phyloP scores from a whole-genome alignment of 2,329 filamentous ascomycete genomes.

The Fusarium denticulatum region DNA sequence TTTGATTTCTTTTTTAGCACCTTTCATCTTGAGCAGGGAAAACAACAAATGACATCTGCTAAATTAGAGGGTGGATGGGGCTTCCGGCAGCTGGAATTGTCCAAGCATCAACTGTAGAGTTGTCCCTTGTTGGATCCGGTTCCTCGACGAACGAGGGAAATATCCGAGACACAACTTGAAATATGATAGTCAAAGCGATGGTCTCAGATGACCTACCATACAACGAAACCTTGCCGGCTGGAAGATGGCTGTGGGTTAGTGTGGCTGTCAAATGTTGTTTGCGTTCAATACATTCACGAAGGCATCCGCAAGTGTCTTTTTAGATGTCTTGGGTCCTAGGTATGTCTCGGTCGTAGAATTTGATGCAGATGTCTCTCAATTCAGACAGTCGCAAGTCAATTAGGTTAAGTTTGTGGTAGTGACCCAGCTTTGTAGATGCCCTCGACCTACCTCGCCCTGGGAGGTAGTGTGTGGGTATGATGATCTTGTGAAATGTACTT shows the following conservation, averaged over 20 bases:
- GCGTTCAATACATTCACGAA: not conserved
- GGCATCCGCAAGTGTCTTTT: not conserved
- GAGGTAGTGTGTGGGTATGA: not conserved
- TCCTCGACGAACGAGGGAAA: constrained; percentile 16
- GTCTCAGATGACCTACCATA: not conserved
- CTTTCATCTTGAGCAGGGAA: not conserved
- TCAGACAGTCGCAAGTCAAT: not conserved
- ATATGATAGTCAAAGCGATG: not conserved
- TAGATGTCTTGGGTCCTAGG: constrained; percentile 5
- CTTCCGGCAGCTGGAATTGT: constrained; percentile 21
- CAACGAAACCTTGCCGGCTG: not conserved
- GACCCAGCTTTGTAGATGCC: not conserved
- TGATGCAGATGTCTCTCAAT: constrained; percentile 10
- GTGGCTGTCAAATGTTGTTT: not conserved
- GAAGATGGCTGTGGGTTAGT: not conserved
- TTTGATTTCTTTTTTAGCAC: not conserved
- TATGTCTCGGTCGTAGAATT: constrained; percentile 18
- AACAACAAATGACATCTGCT: not conserved
- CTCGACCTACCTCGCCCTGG: not conserved
- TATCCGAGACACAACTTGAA: constrained; percentile 8
- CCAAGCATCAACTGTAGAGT: constrained; percentile 6
- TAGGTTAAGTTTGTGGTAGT: not conserved
- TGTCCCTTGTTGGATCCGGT: constrained; percentile 3
- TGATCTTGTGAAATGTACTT: not conserved
- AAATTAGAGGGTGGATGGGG: not conserved